phyloP scores from a whole-genome alignment of 352 stramenopile genomes.

The Phytopythium helicoides region DNA sequence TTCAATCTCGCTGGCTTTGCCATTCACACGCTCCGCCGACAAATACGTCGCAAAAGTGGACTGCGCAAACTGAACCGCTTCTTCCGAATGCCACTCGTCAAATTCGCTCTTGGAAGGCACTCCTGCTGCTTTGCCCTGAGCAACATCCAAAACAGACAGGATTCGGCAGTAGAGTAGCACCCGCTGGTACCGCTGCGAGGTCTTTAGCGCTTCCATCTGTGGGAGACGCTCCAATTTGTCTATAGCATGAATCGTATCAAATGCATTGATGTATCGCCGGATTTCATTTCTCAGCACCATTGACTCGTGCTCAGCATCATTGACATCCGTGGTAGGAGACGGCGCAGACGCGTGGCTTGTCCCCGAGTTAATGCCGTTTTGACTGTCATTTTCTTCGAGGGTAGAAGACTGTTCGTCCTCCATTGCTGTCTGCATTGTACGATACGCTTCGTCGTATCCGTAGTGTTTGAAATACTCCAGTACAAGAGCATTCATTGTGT shows the following conservation, averaged over 20 bases:
- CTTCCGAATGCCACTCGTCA: constrained; percentile 29
- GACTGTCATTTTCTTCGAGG: not conserved
- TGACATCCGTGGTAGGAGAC: not conserved
- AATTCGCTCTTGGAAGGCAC: not conserved
- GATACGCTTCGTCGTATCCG: constrained; percentile 35
- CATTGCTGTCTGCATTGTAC: constrained; percentile 17
- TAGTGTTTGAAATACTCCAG: constrained; percentile 41
- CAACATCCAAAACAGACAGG: constrained; percentile 41
- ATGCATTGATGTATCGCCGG: constrained; percentile 30
- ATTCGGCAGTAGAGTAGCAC: constrained; percentile 33
- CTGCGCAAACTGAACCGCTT: constrained; percentile 31
- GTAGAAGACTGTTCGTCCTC: constrained; percentile 2
- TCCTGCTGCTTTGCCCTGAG: constrained; percentile 8
- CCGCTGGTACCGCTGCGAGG: constrained; percentile 7
- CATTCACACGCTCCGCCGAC: constrained; percentile 5
- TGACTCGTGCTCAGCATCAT: constrained; percentile 7
- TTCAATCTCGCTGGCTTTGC: not conserved
- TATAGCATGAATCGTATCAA: constrained; percentile 29
- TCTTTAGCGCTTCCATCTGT: not conserved
- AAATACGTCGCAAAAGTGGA: constrained; percentile 18
- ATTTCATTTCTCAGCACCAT: constrained; percentile 32
- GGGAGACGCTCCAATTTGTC: constrained; percentile 17
- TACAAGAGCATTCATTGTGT: constrained; percentile 28
- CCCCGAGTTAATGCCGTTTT: not conserved
- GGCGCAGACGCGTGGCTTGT: not conserved